Evolutionary conservation across 495 filamentous ascomycete genomes (phyloP).

Genomic region (Podospora conica): DNA sequence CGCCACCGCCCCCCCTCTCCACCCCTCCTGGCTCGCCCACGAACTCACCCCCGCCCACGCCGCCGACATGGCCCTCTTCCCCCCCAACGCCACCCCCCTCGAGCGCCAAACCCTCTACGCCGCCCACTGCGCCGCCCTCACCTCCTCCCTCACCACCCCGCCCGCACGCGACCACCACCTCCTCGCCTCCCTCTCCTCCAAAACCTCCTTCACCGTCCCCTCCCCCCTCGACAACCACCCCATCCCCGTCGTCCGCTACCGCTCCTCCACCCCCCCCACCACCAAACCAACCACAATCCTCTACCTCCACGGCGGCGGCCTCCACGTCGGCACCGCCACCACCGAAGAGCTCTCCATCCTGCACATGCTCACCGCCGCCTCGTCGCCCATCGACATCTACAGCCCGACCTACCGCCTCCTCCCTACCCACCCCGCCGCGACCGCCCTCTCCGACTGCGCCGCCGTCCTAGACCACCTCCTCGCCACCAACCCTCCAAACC

Average conservation of each 20-base stretch:
- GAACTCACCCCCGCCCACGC: neutral
- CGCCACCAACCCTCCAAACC: neutral
- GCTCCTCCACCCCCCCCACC: neutral
- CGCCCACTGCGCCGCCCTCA: conserved; percentile 7
- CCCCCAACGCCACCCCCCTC: neutral
- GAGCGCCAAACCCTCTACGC: conserved; percentile 13
- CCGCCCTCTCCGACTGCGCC: conserved; percentile 23
- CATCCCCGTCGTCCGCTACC: neutral
- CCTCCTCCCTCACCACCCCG: conserved; percentile 2
- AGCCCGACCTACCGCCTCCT: conserved; percentile 27
- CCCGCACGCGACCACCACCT: conserved; percentile 10
- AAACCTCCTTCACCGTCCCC: conserved; percentile 1
- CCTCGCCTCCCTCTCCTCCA: neutral
- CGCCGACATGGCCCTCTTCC: neutral
- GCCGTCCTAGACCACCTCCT: conserved; percentile 13
- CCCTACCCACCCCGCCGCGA: conserved; percentile 18
- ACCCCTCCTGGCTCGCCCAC: conserved; percentile 14
- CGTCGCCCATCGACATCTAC: conserved; percentile 13
- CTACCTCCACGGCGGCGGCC: conserved; percentile 31
- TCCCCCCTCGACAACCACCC: conserved; percentile 1
- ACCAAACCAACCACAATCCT: conserved; percentile 7
- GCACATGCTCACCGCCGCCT: conserved; percentile 18
- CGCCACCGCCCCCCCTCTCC: conserved; percentile 7
- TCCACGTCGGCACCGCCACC: conserved; percentile 27
- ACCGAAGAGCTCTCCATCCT: conserved; percentile 30